These are phyloP conservation scores for Ceratocystis papillata DNA, from an alignment of 2,329 filamentous ascomycete species.

Conservation along the genomic window DNA sequence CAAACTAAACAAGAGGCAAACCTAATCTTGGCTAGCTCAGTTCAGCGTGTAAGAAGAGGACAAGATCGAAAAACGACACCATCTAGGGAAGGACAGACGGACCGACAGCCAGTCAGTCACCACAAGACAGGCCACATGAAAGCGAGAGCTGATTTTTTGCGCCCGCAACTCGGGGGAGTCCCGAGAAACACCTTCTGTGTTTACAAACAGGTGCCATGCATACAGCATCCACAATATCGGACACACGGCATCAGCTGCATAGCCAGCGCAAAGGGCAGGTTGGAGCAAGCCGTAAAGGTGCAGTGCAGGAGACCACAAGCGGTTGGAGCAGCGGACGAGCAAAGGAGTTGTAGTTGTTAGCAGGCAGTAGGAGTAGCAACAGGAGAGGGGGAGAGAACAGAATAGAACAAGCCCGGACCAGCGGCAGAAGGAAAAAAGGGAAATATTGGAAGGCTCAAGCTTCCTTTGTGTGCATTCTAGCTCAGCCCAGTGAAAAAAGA, in stretches of 20 bases:
- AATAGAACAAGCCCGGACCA: background rate
- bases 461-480: background rate
- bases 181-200: background rate
- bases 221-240: background rate
- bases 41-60: too few relatives aligned
- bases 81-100: background rate
- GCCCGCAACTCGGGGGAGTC: conserved; percentile 1
- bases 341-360: background rate
- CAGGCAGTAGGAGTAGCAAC: background rate
- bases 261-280: conserved; percentile 4
- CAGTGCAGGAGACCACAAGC: background rate
- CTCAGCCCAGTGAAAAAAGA: background rate
- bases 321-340: background rate
- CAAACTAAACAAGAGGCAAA: too few relatives aligned
- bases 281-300: background rate
- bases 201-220: background rate
- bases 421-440: conserved; percentile 6
- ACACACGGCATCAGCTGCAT: background rate
- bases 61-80: too few relatives aligned
- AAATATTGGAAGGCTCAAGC: background rate
- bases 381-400: background rate
- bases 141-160: background rate
- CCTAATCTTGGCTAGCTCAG: too few relatives aligned
- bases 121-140: background rate
- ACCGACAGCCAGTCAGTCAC: background rate